A percentile compares a stretch with the other conserved stretches of the same genome.
These are phyloP conservation scores for Nicotiana tabacum DNA, from an alignment of 257 asterid species.

Conservation along the genomic window DNA sequence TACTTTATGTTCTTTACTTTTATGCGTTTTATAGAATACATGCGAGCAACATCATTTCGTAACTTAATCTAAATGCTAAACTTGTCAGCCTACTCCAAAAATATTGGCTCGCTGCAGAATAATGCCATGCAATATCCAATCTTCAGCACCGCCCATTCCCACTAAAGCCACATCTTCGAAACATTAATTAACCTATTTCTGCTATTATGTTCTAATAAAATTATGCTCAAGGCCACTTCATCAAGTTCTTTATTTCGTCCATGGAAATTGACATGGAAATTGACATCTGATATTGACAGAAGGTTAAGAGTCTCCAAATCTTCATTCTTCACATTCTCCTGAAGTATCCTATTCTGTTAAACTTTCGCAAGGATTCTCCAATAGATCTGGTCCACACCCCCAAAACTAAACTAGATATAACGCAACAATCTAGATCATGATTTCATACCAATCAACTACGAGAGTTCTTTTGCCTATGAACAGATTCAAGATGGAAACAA, in stretches of 20 bases:
- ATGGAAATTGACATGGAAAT: not conserved
- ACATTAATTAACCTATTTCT: not conserved
- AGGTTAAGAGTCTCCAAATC: not conserved
- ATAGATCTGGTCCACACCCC: not conserved
- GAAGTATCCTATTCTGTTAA: not conserved
- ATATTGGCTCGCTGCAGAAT: not conserved
- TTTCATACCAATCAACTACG: not conserved
- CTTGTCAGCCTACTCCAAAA: not conserved
- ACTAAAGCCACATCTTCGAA: not conserved
- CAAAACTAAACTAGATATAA: not conserved
- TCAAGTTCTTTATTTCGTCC: not conserved
- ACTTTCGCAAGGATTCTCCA: not conserved
- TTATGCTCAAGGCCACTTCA: not conserved
- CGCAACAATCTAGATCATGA: not conserved
- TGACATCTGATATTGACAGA: not conserved
- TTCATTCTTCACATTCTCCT: not conserved
- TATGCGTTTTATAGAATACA: not conserved
- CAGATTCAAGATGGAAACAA: not conserved
- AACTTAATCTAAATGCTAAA: not conserved
- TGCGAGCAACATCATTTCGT: not conserved
- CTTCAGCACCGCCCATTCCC: not conserved
- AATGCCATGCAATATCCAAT: not conserved
- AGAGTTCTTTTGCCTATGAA: not conserved
- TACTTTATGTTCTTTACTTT: not conserved
- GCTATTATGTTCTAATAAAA: not conserved